Evolutionary conservation across 306 rosid species (phyloP).

Genomic region (Sesbania bispinosa): DNA sequence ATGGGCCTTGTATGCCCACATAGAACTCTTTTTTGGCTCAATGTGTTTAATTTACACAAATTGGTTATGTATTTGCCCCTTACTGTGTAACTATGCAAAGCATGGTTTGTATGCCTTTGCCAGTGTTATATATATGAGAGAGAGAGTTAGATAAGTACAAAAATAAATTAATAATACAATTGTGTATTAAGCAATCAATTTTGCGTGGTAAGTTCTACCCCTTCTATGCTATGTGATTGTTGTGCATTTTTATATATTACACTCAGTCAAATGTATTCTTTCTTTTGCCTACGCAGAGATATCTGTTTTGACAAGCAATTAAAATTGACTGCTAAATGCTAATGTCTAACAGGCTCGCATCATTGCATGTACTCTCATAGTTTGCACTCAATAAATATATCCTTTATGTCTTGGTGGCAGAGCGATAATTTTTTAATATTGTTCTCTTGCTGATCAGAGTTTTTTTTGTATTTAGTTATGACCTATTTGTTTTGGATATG

Average conservation of each 20-base stretch:
- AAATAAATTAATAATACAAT: not conserved
- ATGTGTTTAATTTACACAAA: no score
- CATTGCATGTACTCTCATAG: not conserved
- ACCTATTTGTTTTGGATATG: slow-evolving; percentile 3
- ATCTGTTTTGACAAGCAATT: not conserved
- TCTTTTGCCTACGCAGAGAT: not conserved
- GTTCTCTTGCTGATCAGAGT: not conserved
- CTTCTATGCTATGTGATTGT: not conserved
- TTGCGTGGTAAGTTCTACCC: not conserved
- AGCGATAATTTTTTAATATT: not conserved
- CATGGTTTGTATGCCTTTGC: no score
- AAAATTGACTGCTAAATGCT: not conserved
- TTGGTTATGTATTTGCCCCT: no score
- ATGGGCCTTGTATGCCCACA: no score
- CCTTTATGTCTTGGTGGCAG: slow-evolving; percentile 3
- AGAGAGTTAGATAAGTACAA: no score
- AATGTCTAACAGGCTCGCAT: not conserved
- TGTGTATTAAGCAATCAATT: not conserved
- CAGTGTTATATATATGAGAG: no score
- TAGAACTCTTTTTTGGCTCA: no score
- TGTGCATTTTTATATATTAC: not conserved
- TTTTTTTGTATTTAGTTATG: not conserved
- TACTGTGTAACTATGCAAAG: no score
- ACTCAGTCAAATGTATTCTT: not conserved
- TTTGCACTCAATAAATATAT: not conserved